Conservation (phyloP, 169 alveolate genomes). For the Plasmodium knowlesi region DNA sequence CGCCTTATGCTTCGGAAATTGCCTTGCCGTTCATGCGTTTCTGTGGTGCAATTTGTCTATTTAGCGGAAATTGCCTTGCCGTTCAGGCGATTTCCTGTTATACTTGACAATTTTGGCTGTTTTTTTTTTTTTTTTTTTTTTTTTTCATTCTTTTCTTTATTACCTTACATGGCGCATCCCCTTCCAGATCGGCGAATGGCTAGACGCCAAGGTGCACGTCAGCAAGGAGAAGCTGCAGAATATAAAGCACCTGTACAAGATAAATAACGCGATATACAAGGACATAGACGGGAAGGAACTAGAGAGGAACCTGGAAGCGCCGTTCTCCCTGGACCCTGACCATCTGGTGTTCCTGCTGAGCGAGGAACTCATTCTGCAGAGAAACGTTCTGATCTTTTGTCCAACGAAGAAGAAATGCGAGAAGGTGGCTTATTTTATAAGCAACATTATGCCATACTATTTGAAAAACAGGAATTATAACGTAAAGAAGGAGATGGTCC, state of each 20-base stretch:
- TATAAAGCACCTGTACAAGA: conserved; percentile 57
- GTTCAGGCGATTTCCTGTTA: background rate
- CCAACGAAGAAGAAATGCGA: conserved; percentile 50
- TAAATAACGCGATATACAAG: conserved; percentile 29
- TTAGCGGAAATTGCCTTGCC: background rate
- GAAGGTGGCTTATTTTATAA: conserved; percentile 30
- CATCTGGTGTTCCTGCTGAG: conserved; percentile 41
- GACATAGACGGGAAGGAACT: conserved; percentile 20
- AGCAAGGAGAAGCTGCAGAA: conserved; percentile 31
- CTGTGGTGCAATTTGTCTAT: background rate
- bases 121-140: conserved; percentile 40
- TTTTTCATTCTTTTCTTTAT: conserved; percentile 32
- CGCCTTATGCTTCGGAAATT: background rate
- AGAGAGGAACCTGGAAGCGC: conserved; percentile 24
- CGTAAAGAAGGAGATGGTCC: background rate
- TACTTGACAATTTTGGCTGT: background rate
- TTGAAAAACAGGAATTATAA: conserved; percentile 23
- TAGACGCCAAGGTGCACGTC: conserved; percentile 51
- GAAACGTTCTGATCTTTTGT: conserved; percentile 68
- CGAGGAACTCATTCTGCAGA: conserved; percentile 55
- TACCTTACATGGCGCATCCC: background rate
- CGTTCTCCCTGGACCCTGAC: conserved; percentile 25
- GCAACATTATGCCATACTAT: conserved; percentile 24
- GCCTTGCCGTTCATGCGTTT: background rate
- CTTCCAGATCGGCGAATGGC: conserved; percentile 49